Base-by-base conservation (phyloP, 208 protist genomes). In the Phytomonas sp. region DNA sequence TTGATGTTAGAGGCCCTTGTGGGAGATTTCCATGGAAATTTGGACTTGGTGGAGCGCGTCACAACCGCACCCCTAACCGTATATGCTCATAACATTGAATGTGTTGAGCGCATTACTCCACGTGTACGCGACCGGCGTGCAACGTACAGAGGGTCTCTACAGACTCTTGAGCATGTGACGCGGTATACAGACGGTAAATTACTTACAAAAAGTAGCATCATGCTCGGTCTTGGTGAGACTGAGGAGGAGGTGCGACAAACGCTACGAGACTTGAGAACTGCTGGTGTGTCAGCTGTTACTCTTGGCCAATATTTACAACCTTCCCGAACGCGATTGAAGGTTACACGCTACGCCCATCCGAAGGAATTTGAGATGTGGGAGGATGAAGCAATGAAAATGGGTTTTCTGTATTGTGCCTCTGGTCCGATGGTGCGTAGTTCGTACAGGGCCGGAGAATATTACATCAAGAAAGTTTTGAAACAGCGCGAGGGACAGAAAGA, bases 1-100 rank as follows among this genome's bases (percentile, higher is more conserved):
- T 66, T 98, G 16, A 81, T 98, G 56, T 87, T 99, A 30, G 98
- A 99, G 87, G 98, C 95, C 45, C 91, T 99, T 34, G 97, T 98
- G 14, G 95, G 95, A 29, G 98, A 99, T 82, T 99, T 99, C 75
- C 83, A 89, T 60, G 98, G 97, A 10, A 84, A 97, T 69, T 31
- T 92, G 23, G 70, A 76, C 61, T 70, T 87, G 40, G 87, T 97
- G 32, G 88, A 98, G 73, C 73, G 73, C 56, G 86, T 99, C 16
- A 97, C 97, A 30, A 52, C 40, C 6, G 89, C 91, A 42, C 97
- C 98, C 6, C 85, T 99, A 29, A 98, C 97, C 72, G 98, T 99
- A 23, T 99, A 97, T 79, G 98, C 98, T 23, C 98, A 99, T 87
- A 99, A 99, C 81, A 96, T 99, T 71, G 98, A 99, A 84, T 98